Conservation (phyloP, 192 early-diverging fungal species). For the Mortierella hygrophila region DNA sequence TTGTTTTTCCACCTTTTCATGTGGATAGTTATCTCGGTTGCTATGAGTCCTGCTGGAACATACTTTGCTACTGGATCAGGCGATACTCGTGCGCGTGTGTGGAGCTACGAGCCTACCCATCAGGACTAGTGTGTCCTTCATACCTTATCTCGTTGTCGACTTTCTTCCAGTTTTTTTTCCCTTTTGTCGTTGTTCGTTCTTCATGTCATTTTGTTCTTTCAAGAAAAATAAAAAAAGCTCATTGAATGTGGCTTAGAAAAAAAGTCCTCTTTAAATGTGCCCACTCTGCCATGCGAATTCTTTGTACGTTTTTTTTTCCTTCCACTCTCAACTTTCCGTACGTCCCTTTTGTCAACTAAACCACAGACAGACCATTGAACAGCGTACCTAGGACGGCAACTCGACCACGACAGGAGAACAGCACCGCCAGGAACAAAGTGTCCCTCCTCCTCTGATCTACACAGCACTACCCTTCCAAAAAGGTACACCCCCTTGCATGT, state of each 20-base stretch:
- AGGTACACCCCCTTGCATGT: background rate
- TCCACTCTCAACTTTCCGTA: background rate
- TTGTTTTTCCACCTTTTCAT: background rate
- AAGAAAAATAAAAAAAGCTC: background rate
- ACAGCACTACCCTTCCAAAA: background rate
- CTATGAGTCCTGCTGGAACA: constrained; percentile 81
- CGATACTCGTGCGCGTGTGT: constrained; percentile 91
- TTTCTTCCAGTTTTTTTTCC: background rate
- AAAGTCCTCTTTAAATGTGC: background rate
- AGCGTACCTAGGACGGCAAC: background rate
- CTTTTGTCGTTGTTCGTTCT: background rate
- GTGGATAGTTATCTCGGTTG: constrained; percentile 89
- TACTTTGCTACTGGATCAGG: constrained; percentile 97
- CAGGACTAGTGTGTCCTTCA: constrained; percentile 11
- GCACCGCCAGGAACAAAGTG: background rate
- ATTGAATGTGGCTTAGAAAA: background rate
- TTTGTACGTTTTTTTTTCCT: background rate
- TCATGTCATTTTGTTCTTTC: background rate
- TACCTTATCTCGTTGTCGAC: background rate
- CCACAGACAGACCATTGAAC: constrained; percentile 5
- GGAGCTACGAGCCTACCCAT: constrained; percentile 75
- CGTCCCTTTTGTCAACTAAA: constrained; percentile 2
- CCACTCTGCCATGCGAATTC: background rate
- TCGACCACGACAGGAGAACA: constrained; percentile 4
- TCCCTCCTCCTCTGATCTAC: background rate